These are phyloP conservation scores for Stipa capillata DNA, from an alignment of 176 grass and related monocot genomes.

Conservation along the genomic window DNA sequence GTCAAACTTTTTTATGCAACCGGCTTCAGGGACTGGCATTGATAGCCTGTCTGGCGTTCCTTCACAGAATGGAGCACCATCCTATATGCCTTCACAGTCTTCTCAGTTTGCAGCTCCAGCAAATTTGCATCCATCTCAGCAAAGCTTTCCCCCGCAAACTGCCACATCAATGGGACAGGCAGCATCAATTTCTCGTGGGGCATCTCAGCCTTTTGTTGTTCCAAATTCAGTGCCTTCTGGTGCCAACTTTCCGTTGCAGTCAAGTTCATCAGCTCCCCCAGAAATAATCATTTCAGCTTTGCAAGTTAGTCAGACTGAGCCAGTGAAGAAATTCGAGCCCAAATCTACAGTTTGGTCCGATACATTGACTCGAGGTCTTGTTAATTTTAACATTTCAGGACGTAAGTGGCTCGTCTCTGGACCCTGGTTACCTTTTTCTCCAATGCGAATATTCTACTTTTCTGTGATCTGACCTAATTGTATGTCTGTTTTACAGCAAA, in stretches of 20 bases:
- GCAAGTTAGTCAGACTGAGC: slow-evolving; percentile 46
- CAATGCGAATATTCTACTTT: not conserved
- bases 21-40: not conserved
- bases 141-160: slow-evolving; percentile 32
- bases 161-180: slow-evolving; percentile 9
- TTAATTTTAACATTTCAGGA: slow-evolving; percentile 97
- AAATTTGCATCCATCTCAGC: slow-evolving; percentile 34
- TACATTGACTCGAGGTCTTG: slow-evolving; percentile 82
- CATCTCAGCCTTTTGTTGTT: slow-evolving; percentile 38
- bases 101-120: slow-evolving; percentile 27
- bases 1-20: slow-evolving; percentile 24
- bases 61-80: slow-evolving; percentile 31
- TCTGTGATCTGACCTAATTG: slow-evolving; percentile 3
- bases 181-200: slow-evolving; percentile 29
- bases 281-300: slow-evolving; percentile 48
- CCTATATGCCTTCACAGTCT: slow-evolving; percentile 27
- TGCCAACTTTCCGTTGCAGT: slow-evolving; percentile 32
- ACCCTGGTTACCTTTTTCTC: not conserved
- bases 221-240: slow-evolving; percentile 32
- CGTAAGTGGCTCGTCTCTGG: slow-evolving; percentile 47
- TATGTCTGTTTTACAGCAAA: slow-evolving; percentile 51
- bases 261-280: slow-evolving; percentile 44
- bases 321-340: slow-evolving; percentile 73
- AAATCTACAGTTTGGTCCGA: slow-evolving; percentile 94
- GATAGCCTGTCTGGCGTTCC: slow-evolving; percentile 9